Percentiles rank a stretch among this genome's conserved stretches.
Conservation (phyloP, 192 early-diverging fungal genomes). For the Thamnidium elegans region DNA sequence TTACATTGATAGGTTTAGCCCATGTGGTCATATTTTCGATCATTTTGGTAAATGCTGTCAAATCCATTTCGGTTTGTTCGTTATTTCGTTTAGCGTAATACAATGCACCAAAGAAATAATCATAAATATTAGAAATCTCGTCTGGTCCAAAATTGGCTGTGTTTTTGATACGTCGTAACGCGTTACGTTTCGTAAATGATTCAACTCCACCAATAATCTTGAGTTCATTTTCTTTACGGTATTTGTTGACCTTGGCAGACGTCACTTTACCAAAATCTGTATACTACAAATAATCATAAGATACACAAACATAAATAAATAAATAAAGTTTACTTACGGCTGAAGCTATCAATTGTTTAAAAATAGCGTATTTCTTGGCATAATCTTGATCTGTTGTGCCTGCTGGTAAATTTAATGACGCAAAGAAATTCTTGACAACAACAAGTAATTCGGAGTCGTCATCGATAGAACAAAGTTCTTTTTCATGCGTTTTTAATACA, state of each 20-base stretch:
- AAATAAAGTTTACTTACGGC: slow-evolving; percentile 4
- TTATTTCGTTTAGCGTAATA: slow-evolving; percentile 40
- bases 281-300: slow-evolving; percentile 43
- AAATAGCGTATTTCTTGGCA: slow-evolving; percentile 40
- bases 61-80: slow-evolving; percentile 39
- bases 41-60: slow-evolving; percentile 60
- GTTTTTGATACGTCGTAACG: slow-evolving; percentile 63
- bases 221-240: slow-evolving; percentile 71
- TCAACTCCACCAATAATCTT: slow-evolving; percentile 78
- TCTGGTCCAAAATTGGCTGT: slow-evolving; percentile 67
- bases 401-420: slow-evolving; percentile 67
- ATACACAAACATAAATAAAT: slow-evolving; percentile 12
- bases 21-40: slow-evolving; percentile 54
- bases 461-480: slow-evolving; percentile 53
- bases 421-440: slow-evolving; percentile 85
- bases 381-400: slow-evolving; percentile 10
- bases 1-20: slow-evolving; percentile 18
- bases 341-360: slow-evolving; percentile 5
- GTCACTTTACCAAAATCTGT: slow-evolving; percentile 77
- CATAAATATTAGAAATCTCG: slow-evolving; percentile 74
- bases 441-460: slow-evolving; percentile 79
- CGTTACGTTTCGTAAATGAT: slow-evolving; percentile 73
- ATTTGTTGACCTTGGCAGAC: slow-evolving; percentile 58
- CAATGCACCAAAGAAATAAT: slow-evolving; percentile 69
- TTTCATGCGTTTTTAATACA: slow-evolving; percentile 91